phyloP scores from a whole-genome alignment of 2,329 filamentous ascomycete species.

The Hymenoscyphus occultus region DNA sequence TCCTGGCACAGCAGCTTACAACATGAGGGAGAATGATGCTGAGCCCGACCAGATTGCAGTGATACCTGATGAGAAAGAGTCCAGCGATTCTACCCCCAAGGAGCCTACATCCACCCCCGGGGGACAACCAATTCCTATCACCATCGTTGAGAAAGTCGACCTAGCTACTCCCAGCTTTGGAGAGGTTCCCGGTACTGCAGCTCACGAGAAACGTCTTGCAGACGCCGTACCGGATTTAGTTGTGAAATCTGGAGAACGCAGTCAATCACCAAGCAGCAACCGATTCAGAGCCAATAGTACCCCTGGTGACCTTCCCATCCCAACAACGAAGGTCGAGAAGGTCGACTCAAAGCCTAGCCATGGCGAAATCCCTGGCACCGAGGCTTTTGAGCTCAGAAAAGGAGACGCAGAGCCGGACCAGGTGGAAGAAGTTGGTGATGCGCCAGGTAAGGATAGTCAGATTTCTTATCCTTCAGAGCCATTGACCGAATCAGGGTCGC shows the following conservation, averaged over 20 bases:
- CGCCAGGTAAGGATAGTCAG: constrained; percentile 52
- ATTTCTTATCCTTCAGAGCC: constrained; percentile 41
- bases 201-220: constrained; percentile 52
- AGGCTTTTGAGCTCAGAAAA: constrained; percentile 53
- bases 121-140: constrained; percentile 51
- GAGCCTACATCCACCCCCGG: constrained; percentile 27
- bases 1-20: constrained; percentile 57
- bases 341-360: constrained; percentile 55
- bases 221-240: constrained; percentile 62
- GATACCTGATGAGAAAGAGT: constrained; percentile 21
- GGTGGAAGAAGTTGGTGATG: constrained; percentile 48
- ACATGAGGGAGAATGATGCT: constrained; percentile 55
- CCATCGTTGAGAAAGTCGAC: constrained; percentile 56
- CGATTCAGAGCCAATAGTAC: constrained; percentile 32
- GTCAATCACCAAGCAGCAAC: constrained; percentile 23
- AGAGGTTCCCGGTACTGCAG: constrained; percentile 58
- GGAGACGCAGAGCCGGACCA: constrained; percentile 59
- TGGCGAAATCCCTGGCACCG: constrained; percentile 60
- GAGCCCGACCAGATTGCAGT: constrained; percentile 57
- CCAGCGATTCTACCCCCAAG: constrained; percentile 3
- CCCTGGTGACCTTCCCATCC: constrained; percentile 46
- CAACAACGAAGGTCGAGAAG: constrained; percentile 56
- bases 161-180: constrained; percentile 52
- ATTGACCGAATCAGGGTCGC: constrained; percentile 62
- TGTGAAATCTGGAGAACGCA: constrained; percentile 37